Evolutionary conservation across 805 yeast species (phyloP).

Genomic region (Kodamaea nitidulidarum): DNA sequence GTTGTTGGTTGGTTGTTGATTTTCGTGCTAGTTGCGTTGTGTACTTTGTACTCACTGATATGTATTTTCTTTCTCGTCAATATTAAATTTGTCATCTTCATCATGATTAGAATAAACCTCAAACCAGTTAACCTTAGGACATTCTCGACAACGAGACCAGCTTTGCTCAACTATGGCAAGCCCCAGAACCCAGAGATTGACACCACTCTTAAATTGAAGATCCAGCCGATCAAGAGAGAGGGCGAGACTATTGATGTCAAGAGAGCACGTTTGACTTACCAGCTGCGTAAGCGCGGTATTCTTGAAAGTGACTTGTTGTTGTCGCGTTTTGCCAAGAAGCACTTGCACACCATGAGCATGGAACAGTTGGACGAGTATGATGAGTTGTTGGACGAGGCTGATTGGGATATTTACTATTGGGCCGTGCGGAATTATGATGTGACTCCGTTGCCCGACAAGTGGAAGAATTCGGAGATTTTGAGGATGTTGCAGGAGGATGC

Average conservation of each 20-base stretch:
- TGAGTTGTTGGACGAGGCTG: constrained; percentile 81
- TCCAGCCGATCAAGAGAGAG: constrained; percentile 73
- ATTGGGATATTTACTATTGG: constrained; percentile 99
- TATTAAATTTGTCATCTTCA: no score
- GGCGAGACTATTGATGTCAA: constrained; percentile 71
- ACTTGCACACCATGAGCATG: constrained; percentile 53
- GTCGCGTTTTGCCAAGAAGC: constrained; percentile 78
- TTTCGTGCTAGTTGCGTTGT: not conserved
- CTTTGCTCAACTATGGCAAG: constrained; percentile 35
- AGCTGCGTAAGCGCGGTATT: constrained; percentile 91
- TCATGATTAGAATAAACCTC: no score
- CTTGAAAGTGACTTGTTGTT: constrained; percentile 86
- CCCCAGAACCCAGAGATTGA: constrained; percentile 40
- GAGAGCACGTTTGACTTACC: constrained; percentile 86
- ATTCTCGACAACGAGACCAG: not conserved
- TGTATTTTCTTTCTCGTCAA: no score
- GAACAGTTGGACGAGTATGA: constrained; percentile 85
- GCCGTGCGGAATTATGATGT: constrained; percentile 79
- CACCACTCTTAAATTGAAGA: constrained; percentile 53
- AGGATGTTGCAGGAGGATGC: constrained; percentile 66
- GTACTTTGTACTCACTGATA: no score
- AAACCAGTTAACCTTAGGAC: not conserved
- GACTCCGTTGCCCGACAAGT: constrained; percentile 83
- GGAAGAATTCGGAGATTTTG: constrained; percentile 69
- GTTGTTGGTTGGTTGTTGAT: not conserved